Evolutionary conservation across 1,139 yeast species (phyloP), one percentile per base, ranked within the genome.

Genomic region (Pneumocystis sp.): DNA sequence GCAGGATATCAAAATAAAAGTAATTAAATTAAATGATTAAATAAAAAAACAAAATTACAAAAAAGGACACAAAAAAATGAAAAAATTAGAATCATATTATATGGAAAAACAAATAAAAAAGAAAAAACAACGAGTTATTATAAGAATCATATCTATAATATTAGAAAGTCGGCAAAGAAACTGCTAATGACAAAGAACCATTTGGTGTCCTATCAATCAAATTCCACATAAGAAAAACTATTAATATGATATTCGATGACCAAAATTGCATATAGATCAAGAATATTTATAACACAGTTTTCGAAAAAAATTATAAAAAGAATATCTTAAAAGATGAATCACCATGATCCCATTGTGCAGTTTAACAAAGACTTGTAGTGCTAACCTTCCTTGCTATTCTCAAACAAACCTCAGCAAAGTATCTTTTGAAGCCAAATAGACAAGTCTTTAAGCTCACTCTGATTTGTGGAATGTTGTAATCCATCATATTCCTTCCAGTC

Each of bases 401-500:
- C 3, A 7, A n/a, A 19, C 34, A 25, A 44, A 3, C 6, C 34
- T 29, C 21, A 10, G 3, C 17, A 1, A 25, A 50, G 57, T 12
- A 70, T 71, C 35, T 70, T 71, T 63, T 74, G 76, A 37, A 88
- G 72, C 71, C 87, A 87, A n/a, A 75, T 72, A 67, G 81, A 75
- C 15, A 85, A 78, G 63, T 87, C 90, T 1, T 68, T 72, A 68
- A 90, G 74, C 72, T 89, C 96, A 67, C 83, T 82, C 19, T 85
- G 86, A 69, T 79, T 77, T 0, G 89, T 83, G 63, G 85, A 79
- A 73, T 90, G 97, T 0, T 78, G 84, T 74, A 89, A 76, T 0
- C 87, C 88, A 1, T 76, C 73, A 72, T 89, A 93, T 15, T 78
- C 74, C 63, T 83, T 82, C 77, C 86, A 87, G 1, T 76, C 74